Percentiles rank a stretch among this genome's conserved stretches.
These are phyloP conservation scores for Hypoxylon cercidicola DNA, from an alignment of 495 filamentous ascomycete genomes.

Conservation along the genomic window DNA sequence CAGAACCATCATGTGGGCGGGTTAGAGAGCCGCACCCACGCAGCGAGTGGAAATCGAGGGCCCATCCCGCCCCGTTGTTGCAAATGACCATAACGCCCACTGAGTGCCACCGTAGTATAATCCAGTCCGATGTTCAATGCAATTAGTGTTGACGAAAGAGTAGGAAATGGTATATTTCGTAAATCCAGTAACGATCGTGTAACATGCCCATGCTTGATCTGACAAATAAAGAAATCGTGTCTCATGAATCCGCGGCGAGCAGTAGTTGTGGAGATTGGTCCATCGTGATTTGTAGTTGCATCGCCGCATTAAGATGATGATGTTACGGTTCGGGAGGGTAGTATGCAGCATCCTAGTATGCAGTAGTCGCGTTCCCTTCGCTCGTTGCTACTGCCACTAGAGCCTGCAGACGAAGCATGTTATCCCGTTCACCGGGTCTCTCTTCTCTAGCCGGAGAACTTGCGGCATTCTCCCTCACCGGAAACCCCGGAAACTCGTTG, in stretches of 20 bases:
- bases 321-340: neutral
- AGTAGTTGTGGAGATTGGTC: constrained; percentile 5
- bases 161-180: constrained; percentile 38
- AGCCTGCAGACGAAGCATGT: constrained; percentile 78
- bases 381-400: constrained; percentile 91
- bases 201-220: constrained; percentile 35
- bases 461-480: constrained; percentile 45
- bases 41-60: constrained; percentile 28
- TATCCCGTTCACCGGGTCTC: constrained; percentile 43
- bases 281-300: constrained; percentile 16
- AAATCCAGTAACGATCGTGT: constrained; percentile 34
- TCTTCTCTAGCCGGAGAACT: constrained; percentile 41
- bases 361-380: constrained; percentile 71
- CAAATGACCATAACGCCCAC: constrained; percentile 37
- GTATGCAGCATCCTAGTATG: constrained; percentile 46
- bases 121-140: constrained; percentile 34
- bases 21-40: constrained; percentile 22
- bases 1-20: constrained; percentile 3
- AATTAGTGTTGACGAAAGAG: constrained; percentile 21
- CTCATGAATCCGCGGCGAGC: constrained; percentile 26
- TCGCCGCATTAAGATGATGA: constrained; percentile 8
- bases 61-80: constrained; percentile 1
- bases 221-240: constrained; percentile 34
- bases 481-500: constrained; percentile 57
- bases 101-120: constrained; percentile 38